These are phyloP conservation scores for Polygonum aviculare DNA, from an alignment of 148 eudicot species.

Conservation along the genomic window DNA sequence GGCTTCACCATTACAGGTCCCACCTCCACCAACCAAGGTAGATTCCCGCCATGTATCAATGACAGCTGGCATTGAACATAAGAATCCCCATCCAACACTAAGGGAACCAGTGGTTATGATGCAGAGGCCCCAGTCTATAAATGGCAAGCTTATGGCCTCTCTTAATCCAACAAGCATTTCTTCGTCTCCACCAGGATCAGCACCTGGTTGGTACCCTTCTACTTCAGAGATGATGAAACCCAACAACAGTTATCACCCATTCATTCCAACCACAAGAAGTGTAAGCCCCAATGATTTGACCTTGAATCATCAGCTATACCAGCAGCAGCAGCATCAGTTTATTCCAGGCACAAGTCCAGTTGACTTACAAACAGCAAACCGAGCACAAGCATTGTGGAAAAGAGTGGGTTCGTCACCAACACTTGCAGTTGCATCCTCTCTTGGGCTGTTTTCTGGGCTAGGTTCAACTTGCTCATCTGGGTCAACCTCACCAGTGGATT, in stretches of 20 bases:
- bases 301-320: conserved; percentile 27
- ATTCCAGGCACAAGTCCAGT: background rate
- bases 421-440: conserved; percentile 69
- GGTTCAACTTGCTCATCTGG: conserved; percentile 63
- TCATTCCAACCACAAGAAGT: conserved; percentile 48
- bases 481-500: conserved; percentile 71
- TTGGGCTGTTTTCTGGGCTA: conserved; percentile 74
- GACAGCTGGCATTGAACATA: conserved; percentile 52
- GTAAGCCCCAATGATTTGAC: conserved; percentile 30
- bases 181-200: conserved; percentile 41
- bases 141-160: conserved; percentile 7
- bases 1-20: conserved; percentile 47
- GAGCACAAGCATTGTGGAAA: conserved; percentile 28
- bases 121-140: conserved; percentile 65
- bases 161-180: conserved; percentile 27
- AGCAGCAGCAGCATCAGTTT: conserved; percentile 28
- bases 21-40: conserved; percentile 44
- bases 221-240: conserved; percentile 17
- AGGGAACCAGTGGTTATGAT: conserved; percentile 75
- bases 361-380: background rate
- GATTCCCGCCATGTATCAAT: background rate
- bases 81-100: conserved; percentile 47
- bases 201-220: conserved; percentile 50
- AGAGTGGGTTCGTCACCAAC: conserved; percentile 44
- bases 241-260: conserved; percentile 14